Evolutionary conservation across 371 early-diverging fungal genomes (phyloP), one percentile per base, ranked within the genome.

Genomic region (Dentiscutata heterogama): DNA sequence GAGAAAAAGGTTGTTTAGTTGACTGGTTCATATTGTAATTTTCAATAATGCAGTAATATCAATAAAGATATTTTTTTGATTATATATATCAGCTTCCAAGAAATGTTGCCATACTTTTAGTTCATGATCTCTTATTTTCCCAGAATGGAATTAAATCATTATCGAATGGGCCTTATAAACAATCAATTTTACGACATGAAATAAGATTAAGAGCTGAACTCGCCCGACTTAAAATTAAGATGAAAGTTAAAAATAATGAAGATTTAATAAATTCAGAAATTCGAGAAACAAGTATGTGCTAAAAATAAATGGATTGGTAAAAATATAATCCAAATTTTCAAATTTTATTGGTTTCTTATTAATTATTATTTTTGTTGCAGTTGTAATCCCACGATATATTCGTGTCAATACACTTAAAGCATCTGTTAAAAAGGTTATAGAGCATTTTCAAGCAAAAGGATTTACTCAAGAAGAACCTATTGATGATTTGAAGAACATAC

Each of bases 101-200:
- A 22, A 75, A 89, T 3, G 67, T 92, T 53, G 91, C 92, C 7
- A 83, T 92, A 75, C 86, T 96, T 0, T 90, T 97, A 42, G 88
- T 94, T 22, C 95, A 97, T 83, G 98, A 97, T 85, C 86, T 97
- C 39, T 84, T 97, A 42, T 93, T 97, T 84, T 92, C 94, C 22
- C 90, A 88, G 53, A 89, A 94, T 71, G 94, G 97, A 25, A 89
- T 94, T 35, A 90, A 92, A 31, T 91, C 91, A 3, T 46, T 70
- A 70, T 90, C 91, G 18, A 88, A 90, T 63, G 90, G 90, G 4
- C 90, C 89, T 27, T 89, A 92, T 35, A 94, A 95, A 65, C 87
- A 89, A 77, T 88, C 90, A 75, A 90, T 97, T 3, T 84, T 90
- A 74, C 88, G 89, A 53, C 94, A 96, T 84, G 90, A 93, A 81